These are phyloP conservation scores for Erythrophleum ivorense DNA, from an alignment of 331 rosid species.

Conservation along the genomic window DNA sequence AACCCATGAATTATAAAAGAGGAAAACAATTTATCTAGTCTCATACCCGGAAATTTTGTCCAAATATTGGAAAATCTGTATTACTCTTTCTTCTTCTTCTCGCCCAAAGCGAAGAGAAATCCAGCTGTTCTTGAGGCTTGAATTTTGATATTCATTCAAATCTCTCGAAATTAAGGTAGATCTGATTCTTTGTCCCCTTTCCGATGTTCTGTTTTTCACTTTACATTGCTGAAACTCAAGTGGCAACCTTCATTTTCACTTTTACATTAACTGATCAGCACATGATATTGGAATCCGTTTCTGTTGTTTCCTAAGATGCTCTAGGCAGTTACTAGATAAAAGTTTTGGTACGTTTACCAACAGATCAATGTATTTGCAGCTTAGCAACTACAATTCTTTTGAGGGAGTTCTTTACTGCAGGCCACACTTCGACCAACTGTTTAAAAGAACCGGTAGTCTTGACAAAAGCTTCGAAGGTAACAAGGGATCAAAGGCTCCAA, in stretches of 20 bases:
- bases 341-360: slow-evolving; percentile 31
- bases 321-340: background rate
- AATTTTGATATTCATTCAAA: background rate
- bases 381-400: slow-evolving; percentile 97
- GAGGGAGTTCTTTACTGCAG: slow-evolving; percentile 98
- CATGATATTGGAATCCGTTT: slow-evolving; percentile 2
- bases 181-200: slow-evolving; percentile 13
- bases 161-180: slow-evolving; percentile 7
- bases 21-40: background rate
- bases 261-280: background rate
- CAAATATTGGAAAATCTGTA: background rate
- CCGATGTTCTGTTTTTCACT: background rate
- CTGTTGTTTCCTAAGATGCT: slow-evolving; percentile 10
- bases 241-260: background rate
- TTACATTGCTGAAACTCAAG: background rate
- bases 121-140: slow-evolving; percentile 1
- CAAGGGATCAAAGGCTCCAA: slow-evolving; percentile 25
- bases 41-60: slow-evolving; percentile 12
- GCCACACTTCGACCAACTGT: slow-evolving; percentile 95
- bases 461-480: slow-evolving; percentile 98
- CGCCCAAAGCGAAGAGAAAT: background rate
- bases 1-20: background rate
- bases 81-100: background rate
- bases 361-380: slow-evolving; percentile 62
- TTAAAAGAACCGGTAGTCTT: slow-evolving; percentile 99